These are phyloP conservation scores for Lomentospora prolificans DNA, from an alignment of 2,329 filamentous ascomycete species.

Conservation along the genomic window DNA sequence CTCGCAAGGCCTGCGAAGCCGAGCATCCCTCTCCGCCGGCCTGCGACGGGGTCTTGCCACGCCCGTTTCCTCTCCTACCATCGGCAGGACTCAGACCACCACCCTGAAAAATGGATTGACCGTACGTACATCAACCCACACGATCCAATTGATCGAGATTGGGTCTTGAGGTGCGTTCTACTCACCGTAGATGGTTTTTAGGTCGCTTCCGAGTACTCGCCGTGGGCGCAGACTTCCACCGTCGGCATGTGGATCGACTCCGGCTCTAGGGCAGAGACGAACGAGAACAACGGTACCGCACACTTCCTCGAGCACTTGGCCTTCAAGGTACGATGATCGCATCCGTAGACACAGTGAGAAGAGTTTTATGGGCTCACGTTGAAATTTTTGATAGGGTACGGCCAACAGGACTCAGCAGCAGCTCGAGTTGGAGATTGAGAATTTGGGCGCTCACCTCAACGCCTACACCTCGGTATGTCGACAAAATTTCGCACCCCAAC, in stretches of 20 bases:
- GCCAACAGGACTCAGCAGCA: constrained; percentile 91
- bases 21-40: constrained; percentile 70
- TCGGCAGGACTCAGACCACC: constrained; percentile 86
- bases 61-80: constrained; percentile 51
- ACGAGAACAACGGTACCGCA: constrained; percentile 97
- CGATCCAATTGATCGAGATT: constrained; percentile 17
- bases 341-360: neutral
- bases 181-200: constrained; percentile 27
- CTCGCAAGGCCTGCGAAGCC: constrained; percentile 79
- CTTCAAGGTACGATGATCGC: constrained; percentile 68
- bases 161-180: neutral
- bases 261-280: constrained; percentile 93
- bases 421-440: constrained; percentile 98
- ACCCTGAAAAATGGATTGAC: constrained; percentile 97
- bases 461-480: constrained; percentile 92
- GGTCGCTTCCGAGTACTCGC: constrained; percentile 97
- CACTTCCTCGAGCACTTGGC: constrained; percentile 99
- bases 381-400: constrained; percentile 57
- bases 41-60: constrained; percentile 85
- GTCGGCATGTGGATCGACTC: constrained; percentile 99
- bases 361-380: constrained; percentile 6
- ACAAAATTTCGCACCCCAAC: constrained; percentile 6
- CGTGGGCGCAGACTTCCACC: constrained; percentile 95
- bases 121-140: constrained; percentile 38
- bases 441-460: constrained; percentile 98